phyloP scores from a whole-genome alignment of 2,329 filamentous ascomycete genomes.

The Colletotrichum shisoi region DNA sequence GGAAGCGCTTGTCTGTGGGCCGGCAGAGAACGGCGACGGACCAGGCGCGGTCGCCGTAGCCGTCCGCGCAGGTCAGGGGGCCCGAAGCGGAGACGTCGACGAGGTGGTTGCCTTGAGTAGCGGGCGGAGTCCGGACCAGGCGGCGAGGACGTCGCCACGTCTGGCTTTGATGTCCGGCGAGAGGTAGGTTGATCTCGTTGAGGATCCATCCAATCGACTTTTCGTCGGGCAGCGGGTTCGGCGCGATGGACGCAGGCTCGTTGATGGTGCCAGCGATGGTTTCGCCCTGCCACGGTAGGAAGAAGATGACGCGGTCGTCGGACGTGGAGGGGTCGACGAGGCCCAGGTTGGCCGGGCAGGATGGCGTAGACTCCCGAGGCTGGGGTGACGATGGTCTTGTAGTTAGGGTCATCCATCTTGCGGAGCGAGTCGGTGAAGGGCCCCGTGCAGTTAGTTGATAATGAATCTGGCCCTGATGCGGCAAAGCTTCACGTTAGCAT shows the following conservation, averaged over 20 bases:
- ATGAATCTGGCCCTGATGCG: constrained; percentile 79
- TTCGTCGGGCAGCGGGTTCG: constrained; percentile 79
- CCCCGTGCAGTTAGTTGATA: constrained; percentile 90
- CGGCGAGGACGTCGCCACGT: constrained; percentile 85
- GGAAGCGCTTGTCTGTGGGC: constrained; percentile 80
- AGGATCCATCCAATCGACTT: constrained; percentile 90
- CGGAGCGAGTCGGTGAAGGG: constrained; percentile 87
- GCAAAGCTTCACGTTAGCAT: constrained; percentile 73
- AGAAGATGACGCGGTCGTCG: constrained; percentile 90
- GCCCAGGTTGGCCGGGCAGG: constrained; percentile 84
- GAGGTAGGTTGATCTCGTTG: constrained; percentile 81
- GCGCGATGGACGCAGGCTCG: constrained; percentile 74
- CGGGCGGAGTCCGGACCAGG: constrained; percentile 88
- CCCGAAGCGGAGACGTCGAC: constrained; percentile 81
- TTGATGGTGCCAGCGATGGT: constrained; percentile 91
- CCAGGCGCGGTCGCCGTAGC: constrained; percentile 94
- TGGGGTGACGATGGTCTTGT: constrained; percentile 82
- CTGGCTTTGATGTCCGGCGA: constrained; percentile 85
- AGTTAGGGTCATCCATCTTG: constrained; percentile 78
- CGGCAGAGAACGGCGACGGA: constrained; percentile 81
- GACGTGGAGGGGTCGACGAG: constrained; percentile 86
- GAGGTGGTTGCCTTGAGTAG: constrained; percentile 85
- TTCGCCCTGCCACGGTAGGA: constrained; percentile 91
- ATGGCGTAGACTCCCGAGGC: constrained; percentile 63
- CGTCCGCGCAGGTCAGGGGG: constrained; percentile 83